Evolutionary conservation across 305 asterid species (phyloP).

Genomic region (Solanum hybrid): DNA sequence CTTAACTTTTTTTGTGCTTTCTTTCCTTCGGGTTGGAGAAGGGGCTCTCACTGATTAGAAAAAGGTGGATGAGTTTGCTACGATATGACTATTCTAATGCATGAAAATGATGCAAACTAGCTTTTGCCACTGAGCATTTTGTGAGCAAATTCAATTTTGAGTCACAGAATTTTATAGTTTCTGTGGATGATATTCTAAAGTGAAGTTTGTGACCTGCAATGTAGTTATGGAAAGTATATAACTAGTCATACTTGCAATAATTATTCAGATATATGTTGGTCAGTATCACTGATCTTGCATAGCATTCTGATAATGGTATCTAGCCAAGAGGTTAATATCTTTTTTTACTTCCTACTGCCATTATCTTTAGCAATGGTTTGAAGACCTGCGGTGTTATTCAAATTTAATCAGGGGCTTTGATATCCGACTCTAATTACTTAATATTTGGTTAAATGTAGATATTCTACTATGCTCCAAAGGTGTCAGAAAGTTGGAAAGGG

Average conservation of each 20-base stretch:
- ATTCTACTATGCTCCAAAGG: conserved; percentile 88
- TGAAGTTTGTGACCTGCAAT: not conserved
- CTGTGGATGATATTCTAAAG: not conserved
- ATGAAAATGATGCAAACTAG: not conserved
- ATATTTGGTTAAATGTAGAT: conserved; percentile 33
- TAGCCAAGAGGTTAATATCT: not conserved
- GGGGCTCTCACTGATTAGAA: not conserved
- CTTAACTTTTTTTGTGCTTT: not conserved
- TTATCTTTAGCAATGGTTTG: not conserved
- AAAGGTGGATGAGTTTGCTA: not conserved
- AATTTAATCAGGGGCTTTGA: not conserved
- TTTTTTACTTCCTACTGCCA: not conserved
- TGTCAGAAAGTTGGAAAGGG: conserved; percentile 95
- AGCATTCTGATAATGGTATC: not conserved
- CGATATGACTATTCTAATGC: not conserved
- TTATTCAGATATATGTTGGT: not conserved
- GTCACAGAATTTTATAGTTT: not conserved
- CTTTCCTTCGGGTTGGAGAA: not conserved
- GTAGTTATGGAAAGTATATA: not conserved
- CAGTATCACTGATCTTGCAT: not conserved
- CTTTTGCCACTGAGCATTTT: not conserved
- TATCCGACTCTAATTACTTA: not conserved
- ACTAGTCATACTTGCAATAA: not conserved
- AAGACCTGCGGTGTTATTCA: not conserved
- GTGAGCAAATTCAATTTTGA: not conserved